These are phyloP conservation scores for Corrigiola litoralis DNA, from an alignment of 179 eudicot genomes.

Conservation along the genomic window DNA sequence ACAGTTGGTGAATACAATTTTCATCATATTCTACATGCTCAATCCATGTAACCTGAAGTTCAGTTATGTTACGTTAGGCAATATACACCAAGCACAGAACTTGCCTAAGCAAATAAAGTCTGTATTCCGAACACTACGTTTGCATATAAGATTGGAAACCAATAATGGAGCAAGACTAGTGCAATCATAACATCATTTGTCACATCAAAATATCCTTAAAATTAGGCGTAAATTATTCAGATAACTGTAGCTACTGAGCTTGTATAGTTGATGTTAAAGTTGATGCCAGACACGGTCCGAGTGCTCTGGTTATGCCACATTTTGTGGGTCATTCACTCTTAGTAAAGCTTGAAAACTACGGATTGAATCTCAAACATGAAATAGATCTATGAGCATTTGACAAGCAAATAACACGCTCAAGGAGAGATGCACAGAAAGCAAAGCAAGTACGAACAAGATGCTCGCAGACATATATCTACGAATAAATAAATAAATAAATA, in stretches of 20 bases:
- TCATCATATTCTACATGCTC: slow-evolving; percentile 80
- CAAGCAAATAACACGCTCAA: slow-evolving; percentile 27
- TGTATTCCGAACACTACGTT: too few species aligned
- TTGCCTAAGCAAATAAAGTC: neutral
- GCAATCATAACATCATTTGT: too few species aligned
- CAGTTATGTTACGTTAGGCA: neutral
- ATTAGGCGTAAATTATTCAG: too few species aligned
- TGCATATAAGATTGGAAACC: too few species aligned
- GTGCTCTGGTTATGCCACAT: neutral
- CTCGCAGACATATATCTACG: slow-evolving; percentile 24
- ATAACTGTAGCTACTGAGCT: too few species aligned
- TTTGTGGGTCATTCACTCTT: neutral
- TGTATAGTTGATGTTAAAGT: too few species aligned
- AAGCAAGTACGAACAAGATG: slow-evolving; percentile 24
- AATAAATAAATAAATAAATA: neutral
- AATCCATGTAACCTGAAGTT: slow-evolving; percentile 76
- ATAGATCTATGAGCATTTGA: slow-evolving; percentile 12
- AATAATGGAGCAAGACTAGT: too few species aligned
- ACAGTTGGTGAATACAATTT: slow-evolving; percentile 37
- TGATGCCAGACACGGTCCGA: too few species aligned
- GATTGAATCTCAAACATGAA: slow-evolving; percentile 15
- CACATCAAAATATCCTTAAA: too few species aligned
- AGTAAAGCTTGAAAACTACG: slow-evolving; percentile 14
- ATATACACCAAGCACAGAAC: neutral
- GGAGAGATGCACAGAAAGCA: slow-evolving; percentile 27